Base-by-base conservation (phyloP, 495 filamentous ascomycete species). In the Lophiostoma macrostomum region DNA sequence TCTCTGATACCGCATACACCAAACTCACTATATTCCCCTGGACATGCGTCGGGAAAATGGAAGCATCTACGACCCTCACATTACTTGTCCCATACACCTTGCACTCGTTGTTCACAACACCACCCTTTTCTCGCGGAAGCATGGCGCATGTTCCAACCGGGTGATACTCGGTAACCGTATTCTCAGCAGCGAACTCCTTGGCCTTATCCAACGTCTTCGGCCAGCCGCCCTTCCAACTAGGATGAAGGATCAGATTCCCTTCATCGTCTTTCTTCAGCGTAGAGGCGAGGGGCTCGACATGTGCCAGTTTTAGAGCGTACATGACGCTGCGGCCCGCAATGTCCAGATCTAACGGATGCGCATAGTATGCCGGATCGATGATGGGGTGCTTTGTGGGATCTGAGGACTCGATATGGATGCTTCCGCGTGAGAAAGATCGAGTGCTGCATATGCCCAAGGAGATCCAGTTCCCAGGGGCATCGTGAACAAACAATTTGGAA, bases 61-160 rank as follows among this genome's bases (percentile, higher is more conserved):
- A 34, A 12, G 59, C 47, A 40, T 62, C 59, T 19, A 52, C 41
- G 22, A 64, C 57, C 19, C 61, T 24, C 16, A 64, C 47, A 44
- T 60, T 60, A 13, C 23, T 60, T 30, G 57, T 60, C 29, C 61
- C 61, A 50, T 64, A 64, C 4, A 64, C 61, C 43, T 50, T 56
- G 1, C 45, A 38, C 10, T 57, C 34, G 19, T 31, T 43, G 32
- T 64, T 53, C 4, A 63, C 50, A 1, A 63, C 60, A 27, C 55
- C 60, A 8, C 56, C 60, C 16, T 53, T 53, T 36, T 58, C 53
- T 22, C 32, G 29, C 7, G 53, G 53, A 11, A 58, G 12, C 59
- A 57, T 62, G 11, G 53, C 34, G 37, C 59, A 62, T 12, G 59
- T 58, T 11, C 59, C 59, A 16, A 57, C 23, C 2, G 58, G 59